A percentile compares a stretch with the other conserved stretches of the same genome.
Conservation (phyloP, 305 asterid species). For the Caryopteris hybrid region DNA sequence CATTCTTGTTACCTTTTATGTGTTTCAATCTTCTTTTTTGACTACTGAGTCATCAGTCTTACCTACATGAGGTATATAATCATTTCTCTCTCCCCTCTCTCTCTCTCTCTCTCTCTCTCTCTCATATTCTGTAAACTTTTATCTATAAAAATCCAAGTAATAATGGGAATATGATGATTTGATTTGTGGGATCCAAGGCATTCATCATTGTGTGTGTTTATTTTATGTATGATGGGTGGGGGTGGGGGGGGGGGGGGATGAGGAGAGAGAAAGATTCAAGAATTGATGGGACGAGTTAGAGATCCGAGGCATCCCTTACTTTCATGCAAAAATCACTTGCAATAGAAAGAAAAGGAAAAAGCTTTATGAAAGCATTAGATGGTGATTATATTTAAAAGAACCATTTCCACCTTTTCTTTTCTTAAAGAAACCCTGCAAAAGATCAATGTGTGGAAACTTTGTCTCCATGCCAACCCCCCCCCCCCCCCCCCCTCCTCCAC, state of each 20-base stretch:
- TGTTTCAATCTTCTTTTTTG: conserved; percentile 30
- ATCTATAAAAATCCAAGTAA: conserved; percentile 22
- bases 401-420: conserved; percentile 44
- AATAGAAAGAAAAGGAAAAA: conserved; percentile 31
- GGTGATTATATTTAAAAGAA: conserved; percentile 52
- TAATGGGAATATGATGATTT: conserved; percentile 39
- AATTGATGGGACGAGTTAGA: conserved; percentile 29
- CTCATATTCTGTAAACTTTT: conserved; percentile 23
- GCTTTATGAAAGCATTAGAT: conserved; percentile 41
- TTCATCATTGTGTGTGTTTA: too few species aligned
- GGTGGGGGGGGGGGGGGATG: conserved; percentile 13
- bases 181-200: conserved; percentile 59
- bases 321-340: conserved; percentile 61
- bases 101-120: too few species aligned
- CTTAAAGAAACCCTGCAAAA: conserved; percentile 66
- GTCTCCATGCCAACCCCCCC: conserved; percentile 54
- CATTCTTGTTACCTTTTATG: conserved; percentile 34
- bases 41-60: conserved; percentile 32
- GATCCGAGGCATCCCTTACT: conserved; percentile 71
- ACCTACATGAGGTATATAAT: conserved; percentile 16
- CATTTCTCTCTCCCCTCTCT: neutral
- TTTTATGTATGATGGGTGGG: too few species aligned
- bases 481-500: neutral
- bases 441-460: conserved; percentile 84
- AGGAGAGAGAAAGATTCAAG: conserved; percentile 13